Base-by-base conservation (phyloP, 345 rosid genomes). In the Salix suchowensis region DNA sequence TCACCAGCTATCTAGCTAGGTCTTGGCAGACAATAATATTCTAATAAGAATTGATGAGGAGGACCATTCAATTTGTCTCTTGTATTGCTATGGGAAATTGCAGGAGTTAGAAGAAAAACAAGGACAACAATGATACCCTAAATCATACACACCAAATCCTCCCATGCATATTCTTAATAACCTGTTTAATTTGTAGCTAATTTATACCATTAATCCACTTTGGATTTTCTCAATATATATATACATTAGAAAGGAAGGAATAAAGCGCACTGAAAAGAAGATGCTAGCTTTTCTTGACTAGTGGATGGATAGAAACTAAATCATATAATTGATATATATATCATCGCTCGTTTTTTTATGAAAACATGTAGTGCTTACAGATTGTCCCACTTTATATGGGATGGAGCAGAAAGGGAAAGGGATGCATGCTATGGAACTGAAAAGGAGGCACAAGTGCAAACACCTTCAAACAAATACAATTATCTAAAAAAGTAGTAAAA, bases 381-480 rank as follows among this genome's bases (percentile, higher is more conserved):
- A 36, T 37, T n/a, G 19, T 16, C 23, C 23, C 61, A 54, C 60
- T 5, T 0, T 4, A 34, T 34, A 71, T 73, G 50, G 15, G 80
- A 30, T 76, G 74, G 64, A 83, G 71, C 84, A 83, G 83, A 85
- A 74, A 72, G 71, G 77, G 74, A 77, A 73, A 48, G n/a, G 30
- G 66, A 12, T 54, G 75, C 61, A 12, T 54, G 75, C 61, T 61
- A 62, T 61, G 72, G 71, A 32, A 76, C 71, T 78, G 67, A 73
- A 79, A 82, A 70, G 73, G 70, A 79, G 54, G 79, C 77, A 85
- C 83, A 83, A 82, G 77, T 81, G 71, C 32, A 3, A 80, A 80
- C 82, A 81, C 89, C 87, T 85, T 85, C 90, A 88, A 83, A 88
- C 89, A 88, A 90, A 67, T 76, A 86, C 84, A 86, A 82, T 80